Percentiles rank a stretch among this genome's conserved stretches.
Evolutionary conservation across 2,329 filamentous ascomycete species (phyloP).

Genomic region (Cladobotryum protrusum): DNA sequence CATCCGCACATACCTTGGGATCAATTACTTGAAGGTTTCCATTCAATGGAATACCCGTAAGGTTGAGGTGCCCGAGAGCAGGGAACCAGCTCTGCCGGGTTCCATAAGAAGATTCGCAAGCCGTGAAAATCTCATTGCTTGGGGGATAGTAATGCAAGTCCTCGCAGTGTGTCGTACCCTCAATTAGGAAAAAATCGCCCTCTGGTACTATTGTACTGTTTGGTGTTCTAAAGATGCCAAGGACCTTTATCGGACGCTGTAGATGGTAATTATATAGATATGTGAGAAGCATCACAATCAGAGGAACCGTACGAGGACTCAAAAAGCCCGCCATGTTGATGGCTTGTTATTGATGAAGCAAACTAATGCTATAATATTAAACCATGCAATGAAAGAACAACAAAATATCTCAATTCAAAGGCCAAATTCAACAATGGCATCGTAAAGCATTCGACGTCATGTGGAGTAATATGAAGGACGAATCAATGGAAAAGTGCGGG

Average conservation of each 20-base stretch:
- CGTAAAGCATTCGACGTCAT: too few relatives aligned
- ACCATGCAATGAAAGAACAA: background rate
- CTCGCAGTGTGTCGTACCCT: conserved; percentile 51
- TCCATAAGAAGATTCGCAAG: conserved; percentile 42
- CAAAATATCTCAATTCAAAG: too few relatives aligned
- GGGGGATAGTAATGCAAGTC: conserved; percentile 50
- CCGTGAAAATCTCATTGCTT: conserved; percentile 46
- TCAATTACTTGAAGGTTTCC: conserved; percentile 49
- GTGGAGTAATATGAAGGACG: too few relatives aligned
- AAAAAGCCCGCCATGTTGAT: conserved; percentile 8
- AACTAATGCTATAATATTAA: background rate
- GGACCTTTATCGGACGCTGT: conserved; percentile 11
- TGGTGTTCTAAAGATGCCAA: conserved; percentile 23
- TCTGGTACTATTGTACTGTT: conserved; percentile 15
- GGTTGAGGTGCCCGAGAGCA: conserved; percentile 34
- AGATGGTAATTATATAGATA: conserved; percentile 9
- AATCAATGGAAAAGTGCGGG: too few relatives aligned
- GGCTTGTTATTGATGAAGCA: too few relatives aligned
- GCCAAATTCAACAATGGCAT: too few relatives aligned
- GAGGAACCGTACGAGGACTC: background rate
- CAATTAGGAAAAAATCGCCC: conserved; percentile 35
- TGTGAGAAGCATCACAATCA: conserved; percentile 8
- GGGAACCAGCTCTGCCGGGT: conserved; percentile 49
- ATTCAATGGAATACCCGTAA: conserved; percentile 30
- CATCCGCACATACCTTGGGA: conserved; percentile 35